These are phyloP conservation scores for Exophiala aquamarina DNA, from an alignment of 2,329 filamentous ascomycete species.

Conservation along the genomic window DNA sequence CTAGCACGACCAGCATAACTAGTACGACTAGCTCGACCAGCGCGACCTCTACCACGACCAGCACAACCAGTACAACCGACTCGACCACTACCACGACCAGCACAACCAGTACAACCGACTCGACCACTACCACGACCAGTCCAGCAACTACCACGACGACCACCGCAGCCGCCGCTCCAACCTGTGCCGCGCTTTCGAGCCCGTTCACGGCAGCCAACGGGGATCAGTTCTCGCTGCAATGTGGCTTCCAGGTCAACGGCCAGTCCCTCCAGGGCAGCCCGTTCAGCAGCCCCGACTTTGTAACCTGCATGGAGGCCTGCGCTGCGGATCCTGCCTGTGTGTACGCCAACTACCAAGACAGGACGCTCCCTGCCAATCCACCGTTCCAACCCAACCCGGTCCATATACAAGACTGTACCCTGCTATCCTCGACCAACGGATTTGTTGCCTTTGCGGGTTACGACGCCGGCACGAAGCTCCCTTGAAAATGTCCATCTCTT, in stretches of 20 bases:
- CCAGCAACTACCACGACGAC: background rate
- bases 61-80: no score
- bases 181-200: background rate
- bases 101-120: no score
- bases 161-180: background rate
- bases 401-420: background rate
- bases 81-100: background rate
- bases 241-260: background rate
- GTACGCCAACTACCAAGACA: constrained; percentile 2
- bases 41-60: no score
- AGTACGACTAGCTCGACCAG: no score
- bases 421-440: background rate
- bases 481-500: no score
- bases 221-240: background rate
- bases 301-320: background rate
- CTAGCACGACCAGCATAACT: no score
- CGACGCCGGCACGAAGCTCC: constrained; percentile 1
- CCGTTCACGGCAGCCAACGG: background rate
- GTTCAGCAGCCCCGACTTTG: background rate
- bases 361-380: background rate
- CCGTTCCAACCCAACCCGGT: background rate
- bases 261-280: background rate
- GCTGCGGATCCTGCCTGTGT: background rate
- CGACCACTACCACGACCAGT: background rate
- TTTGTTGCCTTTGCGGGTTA: background rate